phyloP scores from a whole-genome alignment of 2,329 filamentous ascomycete genomes.

The Fusarium liriodendri region DNA sequence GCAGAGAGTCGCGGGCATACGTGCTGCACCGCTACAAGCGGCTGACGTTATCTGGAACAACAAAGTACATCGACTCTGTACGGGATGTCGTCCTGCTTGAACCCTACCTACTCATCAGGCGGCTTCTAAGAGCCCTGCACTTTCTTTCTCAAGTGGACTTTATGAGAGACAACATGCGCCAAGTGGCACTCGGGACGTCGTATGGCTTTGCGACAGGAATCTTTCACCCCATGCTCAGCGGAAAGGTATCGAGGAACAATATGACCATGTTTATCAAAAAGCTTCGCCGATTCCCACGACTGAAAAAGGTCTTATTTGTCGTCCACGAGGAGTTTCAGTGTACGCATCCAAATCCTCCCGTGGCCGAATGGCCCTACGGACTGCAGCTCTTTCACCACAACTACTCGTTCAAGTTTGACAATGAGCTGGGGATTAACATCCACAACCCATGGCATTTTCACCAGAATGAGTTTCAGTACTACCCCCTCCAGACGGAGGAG shows the following conservation, averaged over 20 bases:
- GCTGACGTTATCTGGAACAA: slow-evolving; percentile 24
- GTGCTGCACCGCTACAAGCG: slow-evolving; percentile 25
- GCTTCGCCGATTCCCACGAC: slow-evolving; percentile 22
- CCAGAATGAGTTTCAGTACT: slow-evolving; percentile 25
- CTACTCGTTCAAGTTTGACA: slow-evolving; percentile 21
- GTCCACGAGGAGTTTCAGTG: slow-evolving; percentile 34
- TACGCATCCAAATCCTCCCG: not conserved
- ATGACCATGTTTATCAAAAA: slow-evolving; percentile 32
- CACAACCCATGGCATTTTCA: slow-evolving; percentile 18
- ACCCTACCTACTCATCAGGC: slow-evolving; percentile 30
- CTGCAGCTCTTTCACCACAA: slow-evolving; percentile 27
- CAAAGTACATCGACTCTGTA: slow-evolving; percentile 29
- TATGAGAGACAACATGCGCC: slow-evolving; percentile 27
- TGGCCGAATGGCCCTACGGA: slow-evolving; percentile 16
- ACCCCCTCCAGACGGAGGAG: slow-evolving; percentile 20
- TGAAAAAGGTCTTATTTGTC: slow-evolving; percentile 28
- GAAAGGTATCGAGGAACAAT: slow-evolving; percentile 36
- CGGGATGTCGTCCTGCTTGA: slow-evolving; percentile 34
- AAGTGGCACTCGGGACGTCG: slow-evolving; percentile 35
- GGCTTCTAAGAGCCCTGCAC: slow-evolving; percentile 28
- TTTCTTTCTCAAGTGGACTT: slow-evolving; percentile 29
- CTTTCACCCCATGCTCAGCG: slow-evolving; percentile 28
- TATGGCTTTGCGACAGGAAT: slow-evolving; percentile 39
- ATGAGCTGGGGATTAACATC: slow-evolving; percentile 6
- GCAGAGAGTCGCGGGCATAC: slow-evolving; percentile 23